These are phyloP conservation scores for Candida adriatica DNA, from an alignment of 805 yeast species.

Conservation along the genomic window DNA sequence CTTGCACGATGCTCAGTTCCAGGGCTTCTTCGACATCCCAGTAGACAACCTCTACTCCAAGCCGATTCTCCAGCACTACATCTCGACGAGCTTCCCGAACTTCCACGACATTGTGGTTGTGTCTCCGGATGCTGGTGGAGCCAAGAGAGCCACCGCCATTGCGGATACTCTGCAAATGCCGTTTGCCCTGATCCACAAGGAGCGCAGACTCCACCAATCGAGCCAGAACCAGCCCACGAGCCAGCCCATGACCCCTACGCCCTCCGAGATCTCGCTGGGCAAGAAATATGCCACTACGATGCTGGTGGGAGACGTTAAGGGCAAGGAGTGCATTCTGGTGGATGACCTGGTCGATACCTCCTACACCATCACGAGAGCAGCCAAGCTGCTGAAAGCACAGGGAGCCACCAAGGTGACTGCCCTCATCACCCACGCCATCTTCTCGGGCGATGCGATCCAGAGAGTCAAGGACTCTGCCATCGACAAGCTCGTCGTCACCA, in stretches of 20 bases:
- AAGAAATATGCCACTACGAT: slow-evolving; percentile 75
- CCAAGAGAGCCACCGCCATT: slow-evolving; percentile 89
- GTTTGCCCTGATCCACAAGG: slow-evolving; percentile 94
- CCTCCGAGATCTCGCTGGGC: slow-evolving; percentile 4
- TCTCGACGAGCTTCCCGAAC: slow-evolving; percentile 68
- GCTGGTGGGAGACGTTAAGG: slow-evolving; percentile 93
- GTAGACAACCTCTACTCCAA: slow-evolving; percentile 90
- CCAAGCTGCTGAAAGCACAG: slow-evolving; percentile 83
- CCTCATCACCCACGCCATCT: slow-evolving; percentile 85
- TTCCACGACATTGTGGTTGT: slow-evolving; percentile 83
- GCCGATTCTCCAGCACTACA: slow-evolving; percentile 82
- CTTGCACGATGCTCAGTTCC: slow-evolving; percentile 95
- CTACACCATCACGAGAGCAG: slow-evolving; percentile 86
- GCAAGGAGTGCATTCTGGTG: slow-evolving; percentile 78
- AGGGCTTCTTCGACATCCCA: slow-evolving; percentile 94
- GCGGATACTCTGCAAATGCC: slow-evolving; percentile 87
- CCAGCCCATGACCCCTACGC: slow-evolving; percentile 3
- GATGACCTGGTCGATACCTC: slow-evolving; percentile 96
- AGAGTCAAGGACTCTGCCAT: slow-evolving; percentile 62
- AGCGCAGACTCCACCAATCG: slow-evolving; percentile 50
- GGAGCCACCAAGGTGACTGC: slow-evolving; percentile 88
- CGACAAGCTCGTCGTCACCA: slow-evolving; percentile 83
- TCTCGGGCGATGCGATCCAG: slow-evolving; percentile 84
- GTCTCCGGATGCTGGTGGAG: slow-evolving; percentile 99
- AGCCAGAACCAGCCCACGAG: slow-evolving; percentile 22